A percentile compares a stretch with the other conserved stretches of the same genome.
phyloP scores from a whole-genome alignment of 129 eudicot genomes.

The Escallonia herrerae region DNA sequence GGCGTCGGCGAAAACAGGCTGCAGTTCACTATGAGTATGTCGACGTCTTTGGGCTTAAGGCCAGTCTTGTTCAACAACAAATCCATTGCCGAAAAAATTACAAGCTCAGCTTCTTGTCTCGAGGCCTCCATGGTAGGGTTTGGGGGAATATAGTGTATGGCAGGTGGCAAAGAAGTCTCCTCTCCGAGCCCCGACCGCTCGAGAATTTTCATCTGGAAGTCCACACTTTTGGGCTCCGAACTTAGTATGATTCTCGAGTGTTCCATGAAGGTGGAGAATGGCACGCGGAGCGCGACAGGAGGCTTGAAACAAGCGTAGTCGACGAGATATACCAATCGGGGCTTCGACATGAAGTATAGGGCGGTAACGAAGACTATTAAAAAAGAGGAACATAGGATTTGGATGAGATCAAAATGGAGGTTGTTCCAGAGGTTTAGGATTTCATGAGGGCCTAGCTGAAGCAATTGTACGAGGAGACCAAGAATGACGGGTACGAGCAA shows the following conservation, averaged over 20 bases:
- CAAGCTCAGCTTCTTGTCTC: constrained; percentile 23
- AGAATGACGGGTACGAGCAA: neutral
- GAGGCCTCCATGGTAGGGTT: constrained; percentile 16
- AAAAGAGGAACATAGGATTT: constrained; percentile 4
- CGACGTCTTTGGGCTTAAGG: constrained; percentile 19
- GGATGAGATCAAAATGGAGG: constrained; percentile 1
- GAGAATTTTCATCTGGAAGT: constrained; percentile 25
- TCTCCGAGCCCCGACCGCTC: constrained; percentile 36
- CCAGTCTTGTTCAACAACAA: constrained; percentile 21
- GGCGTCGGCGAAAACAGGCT: constrained; percentile 28
- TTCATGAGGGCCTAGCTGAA: neutral
- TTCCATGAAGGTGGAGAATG: constrained; percentile 20
- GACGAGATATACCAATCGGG: constrained; percentile 20
- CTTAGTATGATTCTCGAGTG: constrained; percentile 11
- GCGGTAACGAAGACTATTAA: constrained; percentile 7
- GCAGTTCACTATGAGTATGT: constrained; percentile 27
- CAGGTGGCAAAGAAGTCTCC: constrained; percentile 30
- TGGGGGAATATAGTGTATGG: constrained; percentile 25
- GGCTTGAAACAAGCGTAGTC: constrained; percentile 35
- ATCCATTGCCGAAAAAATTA: constrained; percentile 24
- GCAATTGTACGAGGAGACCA: neutral
- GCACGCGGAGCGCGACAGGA: constrained; percentile 7
- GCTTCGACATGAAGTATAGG: constrained; percentile 10
- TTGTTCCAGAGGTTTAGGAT: neutral
- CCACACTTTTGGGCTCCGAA: constrained; percentile 18